phyloP scores from a whole-genome alignment of 2,329 filamentous ascomycete genomes.

The Epichloe aotearoae region DNA sequence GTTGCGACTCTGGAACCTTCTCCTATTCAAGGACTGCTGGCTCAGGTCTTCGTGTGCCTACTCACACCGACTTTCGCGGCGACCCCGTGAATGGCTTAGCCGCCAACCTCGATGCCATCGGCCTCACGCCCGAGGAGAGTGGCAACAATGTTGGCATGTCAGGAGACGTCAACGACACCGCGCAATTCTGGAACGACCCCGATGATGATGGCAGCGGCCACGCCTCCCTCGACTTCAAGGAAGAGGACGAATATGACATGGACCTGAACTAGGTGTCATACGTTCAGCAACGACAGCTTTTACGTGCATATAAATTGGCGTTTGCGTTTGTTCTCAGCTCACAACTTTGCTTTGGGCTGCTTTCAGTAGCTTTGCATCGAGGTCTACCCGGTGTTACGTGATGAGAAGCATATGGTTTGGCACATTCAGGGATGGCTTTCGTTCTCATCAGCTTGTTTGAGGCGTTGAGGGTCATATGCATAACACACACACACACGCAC shows the following conservation, averaged over 20 bases:
- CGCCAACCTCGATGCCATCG: constrained; percentile 23
- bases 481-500: background rate
- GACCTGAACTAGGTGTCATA: constrained; percentile 37
- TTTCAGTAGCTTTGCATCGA: constrained; percentile 1
- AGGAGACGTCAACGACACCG: constrained; percentile 36
- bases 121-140: constrained; percentile 27
- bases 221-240: constrained; percentile 64
- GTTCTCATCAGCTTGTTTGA: background rate
- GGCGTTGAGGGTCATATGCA: constrained; percentile 7
- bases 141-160: constrained; percentile 21
- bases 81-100: constrained; percentile 48
- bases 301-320: constrained; percentile 10
- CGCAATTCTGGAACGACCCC: constrained; percentile 52
- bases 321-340: constrained; percentile 4
- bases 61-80: constrained; percentile 83
- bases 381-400: background rate
- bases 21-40: constrained; percentile 74
- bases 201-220: constrained; percentile 61
- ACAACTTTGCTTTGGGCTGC: background rate
- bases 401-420: background rate
- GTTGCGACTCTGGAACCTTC: constrained; percentile 64
- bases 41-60: constrained; percentile 77
- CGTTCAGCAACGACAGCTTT: constrained; percentile 4
- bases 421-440: background rate
- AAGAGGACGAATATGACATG: constrained; percentile 90